Base-by-base conservation (phyloP, 371 early-diverging fungal species). In the Fennellomyces sp. region DNA sequence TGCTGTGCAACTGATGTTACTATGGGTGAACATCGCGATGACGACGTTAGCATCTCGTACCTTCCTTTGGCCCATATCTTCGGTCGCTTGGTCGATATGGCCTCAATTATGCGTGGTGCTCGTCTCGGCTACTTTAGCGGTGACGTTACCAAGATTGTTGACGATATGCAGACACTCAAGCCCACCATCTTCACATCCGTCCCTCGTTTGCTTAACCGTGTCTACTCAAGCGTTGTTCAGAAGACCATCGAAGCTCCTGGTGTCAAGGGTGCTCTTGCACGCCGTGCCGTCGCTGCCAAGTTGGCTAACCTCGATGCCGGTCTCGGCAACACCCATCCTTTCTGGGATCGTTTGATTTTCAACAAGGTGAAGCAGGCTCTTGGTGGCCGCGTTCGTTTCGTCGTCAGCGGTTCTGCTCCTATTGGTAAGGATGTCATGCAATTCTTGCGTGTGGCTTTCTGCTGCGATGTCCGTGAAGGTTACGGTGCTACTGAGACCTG, bases 321-420 rank as follows among this genome's bases (percentile, higher is more conserved):
- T 83, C 83, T 42, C 81, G 88, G 35, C 75, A 62, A 80, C 60
- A 86, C 83, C 8, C 93, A 94, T 69, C 35, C 84, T 1, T 35
- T 99, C 42, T 94, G 96, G 91, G 99, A 99, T 82, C 76, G 83
- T 12, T 54, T 99, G n/a, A 61, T 99, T 3, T 99, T 99, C 75
- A 87, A 81, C 69, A 94, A 93, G 75, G 82, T 97, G 28, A 81
- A 87, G 52, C 81, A 85, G 29, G 81, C 90, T 7, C 81, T 99
- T 48, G 99, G 99, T 49, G 99, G 99, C 21, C 73, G 88, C 42
- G 86, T 99, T 11, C 77, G 85, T 42, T 59, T 85, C 52, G 89
- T 97, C 61, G 63, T 93, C 30, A 87, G 89, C 0, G 93, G 97
- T 6, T 90, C 93, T 29, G 99, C 99, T 23, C 99, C 99, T 4